Evolutionary conservation across 2,329 filamentous ascomycete genomes (phyloP).

Genomic region (Chalaropsis ovoidea): DNA sequence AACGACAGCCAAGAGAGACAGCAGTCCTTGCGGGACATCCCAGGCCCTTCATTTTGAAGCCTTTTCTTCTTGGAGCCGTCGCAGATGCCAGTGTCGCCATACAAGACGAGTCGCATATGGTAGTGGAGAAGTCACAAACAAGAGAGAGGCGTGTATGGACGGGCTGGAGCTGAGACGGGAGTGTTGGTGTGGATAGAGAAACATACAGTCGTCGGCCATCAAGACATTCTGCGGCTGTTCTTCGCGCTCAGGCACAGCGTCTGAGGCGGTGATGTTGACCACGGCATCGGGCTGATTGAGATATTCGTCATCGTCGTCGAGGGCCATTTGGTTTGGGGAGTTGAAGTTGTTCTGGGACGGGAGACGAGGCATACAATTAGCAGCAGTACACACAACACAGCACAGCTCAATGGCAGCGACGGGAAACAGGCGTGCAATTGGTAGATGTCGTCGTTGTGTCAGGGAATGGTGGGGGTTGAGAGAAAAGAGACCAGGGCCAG

Average conservation of each 20-base stretch:
- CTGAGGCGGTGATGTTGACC: slow-evolving; percentile 19
- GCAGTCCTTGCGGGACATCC: too few species aligned
- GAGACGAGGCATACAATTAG: not conserved
- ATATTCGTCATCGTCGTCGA: slow-evolving; percentile 21
- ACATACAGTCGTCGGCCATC: slow-evolving; percentile 24
- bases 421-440: not conserved
- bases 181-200: not conserved
- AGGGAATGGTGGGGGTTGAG: slow-evolving; percentile 5
- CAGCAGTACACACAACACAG: not conserved
- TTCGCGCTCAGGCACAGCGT: slow-evolving; percentile 16
- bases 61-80: not conserved
- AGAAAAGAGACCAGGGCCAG: slow-evolving; percentile 7
- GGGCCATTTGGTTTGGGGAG: slow-evolving; percentile 20
- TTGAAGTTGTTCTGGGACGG: slow-evolving; percentile 15
- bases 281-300: slow-evolving; percentile 20
- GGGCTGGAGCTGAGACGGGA: not conserved
- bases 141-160: too few species aligned
- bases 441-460: slow-evolving; percentile 3
- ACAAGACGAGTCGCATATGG: too few species aligned
- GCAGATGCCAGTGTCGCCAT: too few species aligned
- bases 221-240: slow-evolving; percentile 21
- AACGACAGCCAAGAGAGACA: too few species aligned
- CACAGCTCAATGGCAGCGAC: not conserved
- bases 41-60: too few species aligned
- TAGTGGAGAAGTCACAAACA: too few species aligned